Conservation (phyloP, 768 basidiomycete species). For the Rhizopogon salebrosus region DNA sequence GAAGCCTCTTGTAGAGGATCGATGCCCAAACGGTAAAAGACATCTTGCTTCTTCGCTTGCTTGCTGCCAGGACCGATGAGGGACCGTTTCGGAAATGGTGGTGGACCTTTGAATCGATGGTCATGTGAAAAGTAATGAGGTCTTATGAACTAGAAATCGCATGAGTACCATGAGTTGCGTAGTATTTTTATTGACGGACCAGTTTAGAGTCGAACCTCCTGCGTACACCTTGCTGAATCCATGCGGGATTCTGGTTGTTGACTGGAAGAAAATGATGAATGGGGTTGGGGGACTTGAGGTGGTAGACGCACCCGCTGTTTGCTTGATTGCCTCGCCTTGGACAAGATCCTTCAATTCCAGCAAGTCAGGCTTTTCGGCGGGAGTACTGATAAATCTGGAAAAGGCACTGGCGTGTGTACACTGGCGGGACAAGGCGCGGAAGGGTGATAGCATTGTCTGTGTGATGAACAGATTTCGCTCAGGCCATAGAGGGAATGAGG, state of each 20-base stretch:
- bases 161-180: neutral
- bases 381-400: too few relatives aligned
- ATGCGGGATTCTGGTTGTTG: constrained; percentile 4
- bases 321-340: too few relatives aligned
- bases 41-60: constrained; percentile 53
- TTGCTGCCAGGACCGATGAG: constrained; percentile 52
- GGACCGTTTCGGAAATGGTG: constrained; percentile 23
- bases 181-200: constrained; percentile 7
- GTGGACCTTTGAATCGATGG: constrained; percentile 26
- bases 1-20: constrained; percentile 68
- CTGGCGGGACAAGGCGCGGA: constrained; percentile 12
- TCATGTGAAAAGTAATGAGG: constrained; percentile 40
- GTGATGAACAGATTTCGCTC: constrained; percentile 5
- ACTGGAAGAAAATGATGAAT: neutral
- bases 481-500: neutral
- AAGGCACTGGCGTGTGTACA: neutral
- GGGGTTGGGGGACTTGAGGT: neutral
- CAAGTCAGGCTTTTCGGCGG: too few relatives aligned
- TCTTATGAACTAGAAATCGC: constrained; percentile 36
- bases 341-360: too few relatives aligned
- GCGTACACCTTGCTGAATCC: constrained; percentile 21
- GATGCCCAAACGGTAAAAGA: constrained; percentile 65
- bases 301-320: constrained; percentile 1
- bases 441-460: constrained; percentile 3
- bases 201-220: constrained; percentile 20